These are phyloP conservation scores for Dalbergia oliveri DNA, from an alignment of 306 rosid genomes.

Conservation along the genomic window DNA sequence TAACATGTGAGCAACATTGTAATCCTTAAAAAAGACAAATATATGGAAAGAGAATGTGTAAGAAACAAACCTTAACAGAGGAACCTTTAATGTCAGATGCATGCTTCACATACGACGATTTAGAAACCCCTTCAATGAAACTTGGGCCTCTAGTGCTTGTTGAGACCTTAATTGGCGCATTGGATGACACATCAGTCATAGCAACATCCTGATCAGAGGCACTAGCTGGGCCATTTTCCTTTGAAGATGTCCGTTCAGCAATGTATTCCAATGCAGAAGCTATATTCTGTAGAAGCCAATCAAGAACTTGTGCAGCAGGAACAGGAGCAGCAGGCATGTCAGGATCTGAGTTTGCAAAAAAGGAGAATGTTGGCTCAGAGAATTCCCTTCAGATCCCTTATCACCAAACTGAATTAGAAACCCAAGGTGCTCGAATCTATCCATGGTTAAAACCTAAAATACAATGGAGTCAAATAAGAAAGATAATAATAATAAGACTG, in stretches of 20 bases:
- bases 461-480: slow-evolving; percentile 45
- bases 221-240: slow-evolving; percentile 84
- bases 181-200: slow-evolving; percentile 91
- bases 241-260: slow-evolving; percentile 80
- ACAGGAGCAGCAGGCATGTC: slow-evolving; percentile 99
- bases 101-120: slow-evolving; percentile 86
- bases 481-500: slow-evolving; percentile 33
- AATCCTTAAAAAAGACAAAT: slow-evolving; percentile 9
- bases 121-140: slow-evolving; percentile 93
- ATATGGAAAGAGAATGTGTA: slow-evolving; percentile 12
- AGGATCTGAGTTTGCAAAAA: slow-evolving; percentile 99
- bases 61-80: slow-evolving; percentile 82
- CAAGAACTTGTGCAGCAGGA: slow-evolving; percentile 88
- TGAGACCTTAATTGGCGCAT: slow-evolving; percentile 67
- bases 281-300: slow-evolving; percentile 85
- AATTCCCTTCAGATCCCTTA: slow-evolving; percentile 77
- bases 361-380: slow-evolving; percentile 86
- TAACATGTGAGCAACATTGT: slow-evolving; percentile 1
- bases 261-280: slow-evolving; percentile 84
- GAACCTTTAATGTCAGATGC: slow-evolving; percentile 91
- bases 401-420: slow-evolving; percentile 92
- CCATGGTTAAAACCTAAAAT: slow-evolving; percentile 87
- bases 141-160: slow-evolving; percentile 72
- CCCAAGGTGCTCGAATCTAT: slow-evolving; percentile 93
- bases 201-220: slow-evolving; percentile 92